A percentile compares a stretch with the other conserved stretches of the same genome.
These are phyloP conservation scores for Kazachstania psychrophila DNA, from an alignment of 805 yeast genomes.

Conservation along the genomic window DNA sequence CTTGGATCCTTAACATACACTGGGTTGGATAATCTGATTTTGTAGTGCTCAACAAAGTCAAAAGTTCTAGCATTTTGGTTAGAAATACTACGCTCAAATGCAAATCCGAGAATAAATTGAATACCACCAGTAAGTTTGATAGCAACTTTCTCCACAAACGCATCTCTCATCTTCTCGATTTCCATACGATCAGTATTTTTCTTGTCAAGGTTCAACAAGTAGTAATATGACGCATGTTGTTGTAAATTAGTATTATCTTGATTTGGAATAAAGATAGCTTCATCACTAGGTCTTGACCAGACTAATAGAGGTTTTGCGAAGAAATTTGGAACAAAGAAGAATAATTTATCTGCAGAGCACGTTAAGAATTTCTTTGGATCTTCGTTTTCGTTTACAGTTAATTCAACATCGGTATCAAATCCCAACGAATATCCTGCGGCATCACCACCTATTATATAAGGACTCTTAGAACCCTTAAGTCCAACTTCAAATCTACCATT, in stretches of 20 bases:
- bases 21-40: slow-evolving; percentile 50
- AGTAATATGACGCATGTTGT: slow-evolving; percentile 41
- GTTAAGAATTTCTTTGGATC: slow-evolving; percentile 60
- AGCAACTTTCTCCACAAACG: slow-evolving; percentile 42
- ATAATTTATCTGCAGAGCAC: slow-evolving; percentile 51
- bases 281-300: slow-evolving; percentile 47
- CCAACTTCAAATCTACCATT: slow-evolving; percentile 47
- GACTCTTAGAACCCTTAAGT: slow-evolving; percentile 69
- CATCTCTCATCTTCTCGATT: slow-evolving; percentile 16
- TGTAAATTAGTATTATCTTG: slow-evolving; percentile 34
- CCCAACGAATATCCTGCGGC: slow-evolving; percentile 71
- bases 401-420: slow-evolving; percentile 53
- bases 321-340: slow-evolving; percentile 72
- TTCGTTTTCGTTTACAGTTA: slow-evolving; percentile 55
- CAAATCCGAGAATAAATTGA: slow-evolving; percentile 46
- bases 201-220: slow-evolving; percentile 30
- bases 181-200: slow-evolving; percentile 12
- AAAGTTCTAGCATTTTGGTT: slow-evolving; percentile 34
- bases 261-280: slow-evolving; percentile 39
- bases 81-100: slow-evolving; percentile 39
- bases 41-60: slow-evolving; percentile 50
- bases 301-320: slow-evolving; percentile 42
- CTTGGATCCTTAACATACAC: slow-evolving; percentile 36
- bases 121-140: slow-evolving; percentile 55
- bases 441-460: slow-evolving; percentile 57